A percentile compares a stretch with the other conserved stretches of the same genome.
Evolutionary conservation across 176 grass and related monocot species (phyloP).

Genomic region (Areca catechu): DNA sequence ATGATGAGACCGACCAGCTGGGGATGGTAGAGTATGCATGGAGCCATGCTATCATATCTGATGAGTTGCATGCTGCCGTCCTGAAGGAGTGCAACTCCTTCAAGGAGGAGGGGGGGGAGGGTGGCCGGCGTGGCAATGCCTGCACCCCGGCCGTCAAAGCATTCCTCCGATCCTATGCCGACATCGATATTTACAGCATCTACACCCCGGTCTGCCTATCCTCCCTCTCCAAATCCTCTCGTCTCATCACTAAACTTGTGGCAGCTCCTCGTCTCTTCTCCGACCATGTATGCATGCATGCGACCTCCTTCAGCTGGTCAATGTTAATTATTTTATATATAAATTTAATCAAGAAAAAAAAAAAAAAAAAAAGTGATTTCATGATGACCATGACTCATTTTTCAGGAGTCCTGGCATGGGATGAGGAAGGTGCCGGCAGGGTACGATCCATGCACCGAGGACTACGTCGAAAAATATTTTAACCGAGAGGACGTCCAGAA

Average conservation of each 20-base stretch:
- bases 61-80: slow-evolving; percentile 69
- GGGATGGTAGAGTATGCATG: slow-evolving; percentile 98
- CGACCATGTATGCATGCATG: slow-evolving; percentile 53
- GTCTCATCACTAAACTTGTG: slow-evolving; percentile 25
- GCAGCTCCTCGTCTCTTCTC: slow-evolving; percentile 64
- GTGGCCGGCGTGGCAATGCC: slow-evolving; percentile 45
- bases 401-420: slow-evolving; percentile 55
- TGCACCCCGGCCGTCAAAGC: slow-evolving; percentile 69
- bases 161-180: slow-evolving; percentile 62
- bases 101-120: slow-evolving; percentile 62
- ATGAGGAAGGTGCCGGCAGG: slow-evolving; percentile 49
- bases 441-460: slow-evolving; percentile 95
- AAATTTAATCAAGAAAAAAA: no score
- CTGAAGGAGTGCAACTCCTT: slow-evolving; percentile 82
- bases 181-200: slow-evolving; percentile 99
- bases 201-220: slow-evolving; percentile 68
- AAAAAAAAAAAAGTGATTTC: no score
- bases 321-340: background rate
- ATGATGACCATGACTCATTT: no score
- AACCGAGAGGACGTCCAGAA: slow-evolving; percentile 75
- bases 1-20: slow-evolving; percentile 82
- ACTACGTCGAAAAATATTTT: slow-evolving; percentile 61
- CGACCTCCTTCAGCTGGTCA: no score
- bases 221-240: slow-evolving; percentile 11
- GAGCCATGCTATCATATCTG: slow-evolving; percentile 97